Conservation (phyloP, 1,284 basidiomycete species). For the Boletellus deceptivus region DNA sequence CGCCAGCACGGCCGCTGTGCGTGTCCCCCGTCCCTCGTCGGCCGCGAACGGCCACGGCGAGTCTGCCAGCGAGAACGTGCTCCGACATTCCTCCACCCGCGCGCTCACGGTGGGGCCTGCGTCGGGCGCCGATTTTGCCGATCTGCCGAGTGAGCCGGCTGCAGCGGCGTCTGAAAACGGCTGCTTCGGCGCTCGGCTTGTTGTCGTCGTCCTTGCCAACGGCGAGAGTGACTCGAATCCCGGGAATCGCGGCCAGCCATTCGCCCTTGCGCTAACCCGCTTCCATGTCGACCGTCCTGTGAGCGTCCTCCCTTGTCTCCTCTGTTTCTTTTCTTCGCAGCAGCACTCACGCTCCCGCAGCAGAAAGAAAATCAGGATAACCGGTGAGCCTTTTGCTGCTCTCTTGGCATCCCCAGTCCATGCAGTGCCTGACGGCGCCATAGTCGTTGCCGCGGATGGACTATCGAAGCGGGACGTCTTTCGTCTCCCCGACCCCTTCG, state of each 20-base stretch:
- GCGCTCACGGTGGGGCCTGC: too few relatives aligned
- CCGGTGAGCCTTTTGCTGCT: slow-evolving; percentile 39
- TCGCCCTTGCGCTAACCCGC: neutral
- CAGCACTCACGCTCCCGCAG: slow-evolving; percentile 31
- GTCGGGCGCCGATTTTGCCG: neutral
- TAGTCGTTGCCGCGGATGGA: slow-evolving; percentile 88
- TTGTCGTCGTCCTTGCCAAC: slow-evolving; percentile 16
- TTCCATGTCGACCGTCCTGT: slow-evolving; percentile 32
- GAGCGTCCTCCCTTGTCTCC: slow-evolving; percentile 10
- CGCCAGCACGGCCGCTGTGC: too few relatives aligned
- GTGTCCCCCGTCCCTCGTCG: too few relatives aligned
- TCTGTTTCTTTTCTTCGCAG: neutral
- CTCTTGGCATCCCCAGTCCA: neutral
- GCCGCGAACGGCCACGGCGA: too few relatives aligned
- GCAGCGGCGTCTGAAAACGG: slow-evolving; percentile 33
- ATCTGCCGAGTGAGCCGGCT: slow-evolving; percentile 20
- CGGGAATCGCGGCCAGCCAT: neutral
- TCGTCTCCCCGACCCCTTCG: slow-evolving; percentile 90
- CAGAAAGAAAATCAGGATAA: slow-evolving; percentile 60
- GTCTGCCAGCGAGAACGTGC: too few relatives aligned
- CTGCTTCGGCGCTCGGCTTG: slow-evolving; percentile 9
- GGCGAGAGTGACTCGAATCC: neutral
- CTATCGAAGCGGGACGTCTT: slow-evolving; percentile 90
- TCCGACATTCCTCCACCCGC: too few relatives aligned
- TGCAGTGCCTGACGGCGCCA: neutral